A percentile compares a stretch with the other conserved stretches of the same genome.
Conservation (phyloP, 495 filamentous ascomycete species). For the Pyrenula massariospora region DNA sequence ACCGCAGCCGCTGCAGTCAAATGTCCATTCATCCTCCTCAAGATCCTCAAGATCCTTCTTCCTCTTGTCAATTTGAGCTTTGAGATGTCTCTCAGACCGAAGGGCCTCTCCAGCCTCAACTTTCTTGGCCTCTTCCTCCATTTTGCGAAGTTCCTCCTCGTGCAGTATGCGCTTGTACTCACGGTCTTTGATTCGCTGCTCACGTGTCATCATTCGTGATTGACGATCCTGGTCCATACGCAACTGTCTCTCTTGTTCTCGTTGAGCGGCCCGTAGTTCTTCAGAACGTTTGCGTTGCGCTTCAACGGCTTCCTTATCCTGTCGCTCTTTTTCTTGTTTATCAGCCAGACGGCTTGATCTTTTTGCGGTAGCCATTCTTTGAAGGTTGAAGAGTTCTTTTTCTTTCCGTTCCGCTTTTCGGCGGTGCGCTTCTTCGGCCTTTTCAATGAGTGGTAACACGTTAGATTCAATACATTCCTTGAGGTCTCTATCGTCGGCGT, state of each 20-base stretch:
- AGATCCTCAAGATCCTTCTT: conserved; percentile 61
- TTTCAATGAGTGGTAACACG: conserved; percentile 71
- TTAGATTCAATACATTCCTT: conserved; percentile 57
- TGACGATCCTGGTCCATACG: conserved; percentile 68
- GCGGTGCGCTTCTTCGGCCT: conserved; percentile 64
- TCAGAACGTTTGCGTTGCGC: conserved; percentile 57
- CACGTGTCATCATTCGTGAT: conserved; percentile 71
- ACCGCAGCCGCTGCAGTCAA: conserved; percentile 83
- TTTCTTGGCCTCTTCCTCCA: conserved; percentile 67
- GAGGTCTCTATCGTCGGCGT: conserved; percentile 72
- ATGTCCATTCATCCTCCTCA: conserved; percentile 82
- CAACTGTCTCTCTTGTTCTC: conserved; percentile 54
- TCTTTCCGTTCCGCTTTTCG: conserved; percentile 58
- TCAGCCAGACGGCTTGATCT: conserved; percentile 76
- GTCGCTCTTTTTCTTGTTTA: conserved; percentile 65
- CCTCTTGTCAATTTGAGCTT: conserved; percentile 64
- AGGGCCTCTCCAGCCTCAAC: conserved; percentile 49
- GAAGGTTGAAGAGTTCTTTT: conserved; percentile 66
- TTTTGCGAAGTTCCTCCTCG: conserved; percentile 67
- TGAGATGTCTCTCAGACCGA: conserved; percentile 65
- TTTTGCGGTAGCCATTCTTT: conserved; percentile 86
- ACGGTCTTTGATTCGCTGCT: conserved; percentile 71
- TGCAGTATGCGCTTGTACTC: conserved; percentile 69
- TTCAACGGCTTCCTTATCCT: conserved; percentile 58
- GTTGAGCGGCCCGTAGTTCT: conserved; percentile 54